phyloP scores from a whole-genome alignment of 352 stramenopile genomes.

The Globisporangium splendens region DNA sequence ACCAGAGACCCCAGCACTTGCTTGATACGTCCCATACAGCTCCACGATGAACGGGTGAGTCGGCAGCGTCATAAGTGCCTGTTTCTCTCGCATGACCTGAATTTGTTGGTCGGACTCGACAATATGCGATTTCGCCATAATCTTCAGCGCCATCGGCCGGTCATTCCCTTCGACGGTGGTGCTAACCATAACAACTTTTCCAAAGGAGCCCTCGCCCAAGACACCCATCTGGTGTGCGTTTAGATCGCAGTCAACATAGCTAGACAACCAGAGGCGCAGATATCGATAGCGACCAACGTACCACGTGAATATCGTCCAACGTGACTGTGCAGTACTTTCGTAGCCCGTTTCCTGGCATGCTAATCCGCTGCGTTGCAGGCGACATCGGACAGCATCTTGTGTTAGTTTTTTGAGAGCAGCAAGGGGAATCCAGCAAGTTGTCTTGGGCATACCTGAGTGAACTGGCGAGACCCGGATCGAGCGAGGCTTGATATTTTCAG shows the following conservation, averaged over 20 bases:
- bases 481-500: constrained; percentile 53
- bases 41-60: constrained; percentile 91
- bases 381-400: constrained; percentile 5
- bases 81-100: constrained; percentile 91
- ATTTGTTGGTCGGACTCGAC: constrained; percentile 91
- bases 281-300: constrained; percentile 12
- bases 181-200: constrained; percentile 92
- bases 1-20: constrained; percentile 7
- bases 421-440: background rate
- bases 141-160: constrained; percentile 88
- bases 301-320: constrained; percentile 65
- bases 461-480: constrained; percentile 50
- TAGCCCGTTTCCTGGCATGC: constrained; percentile 34
- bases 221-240: constrained; percentile 55
- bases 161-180: constrained; percentile 51
- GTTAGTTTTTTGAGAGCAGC: background rate
- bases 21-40: constrained; percentile 87
- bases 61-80: constrained; percentile 85
- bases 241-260: background rate
- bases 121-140: constrained; percentile 91
- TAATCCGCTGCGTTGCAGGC: constrained; percentile 33
- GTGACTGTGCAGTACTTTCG: constrained; percentile 50
- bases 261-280: background rate
- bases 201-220: constrained; percentile 95
- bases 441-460: constrained; percentile 37